These are phyloP conservation scores for Xylaria polymorpha DNA, from an alignment of 2,329 filamentous ascomycete genomes.

Conservation along the genomic window DNA sequence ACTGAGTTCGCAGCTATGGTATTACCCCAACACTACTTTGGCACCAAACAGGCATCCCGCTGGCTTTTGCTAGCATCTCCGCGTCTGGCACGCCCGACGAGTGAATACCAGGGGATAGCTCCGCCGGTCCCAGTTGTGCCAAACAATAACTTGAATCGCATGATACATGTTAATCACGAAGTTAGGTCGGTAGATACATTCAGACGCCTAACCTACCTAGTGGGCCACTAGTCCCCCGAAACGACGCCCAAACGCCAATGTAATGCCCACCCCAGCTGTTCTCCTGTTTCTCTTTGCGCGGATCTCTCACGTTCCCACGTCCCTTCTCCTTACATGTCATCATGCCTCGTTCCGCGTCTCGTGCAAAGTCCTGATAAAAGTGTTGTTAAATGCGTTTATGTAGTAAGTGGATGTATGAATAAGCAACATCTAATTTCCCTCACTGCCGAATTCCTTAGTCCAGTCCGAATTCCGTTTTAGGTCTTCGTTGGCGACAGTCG, in stretches of 20 bases:
- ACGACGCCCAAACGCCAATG: constrained; percentile 45
- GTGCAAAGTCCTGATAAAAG: neutral
- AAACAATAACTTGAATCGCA: constrained; percentile 14
- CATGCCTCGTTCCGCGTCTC: constrained; percentile 10
- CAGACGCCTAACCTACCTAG: constrained; percentile 15
- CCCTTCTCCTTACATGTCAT: constrained; percentile 6
- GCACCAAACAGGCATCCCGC: neutral
- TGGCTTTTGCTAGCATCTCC: neutral
- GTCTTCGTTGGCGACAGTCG: constrained; percentile 90
- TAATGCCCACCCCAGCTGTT: constrained; percentile 40
- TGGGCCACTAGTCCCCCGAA: constrained; percentile 2
- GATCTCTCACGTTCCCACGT: neutral
- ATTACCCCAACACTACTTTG: neutral
- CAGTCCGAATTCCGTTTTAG: constrained; percentile 87
- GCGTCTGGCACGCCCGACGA: neutral
- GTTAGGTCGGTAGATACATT: constrained; percentile 9
- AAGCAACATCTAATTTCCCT: constrained; percentile 66
- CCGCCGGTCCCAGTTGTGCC: neutral
- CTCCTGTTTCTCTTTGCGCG: neutral
- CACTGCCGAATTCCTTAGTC: constrained; percentile 96
- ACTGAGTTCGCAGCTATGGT: neutral
- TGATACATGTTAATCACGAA: constrained; percentile 14
- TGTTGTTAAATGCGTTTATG: constrained; percentile 11
- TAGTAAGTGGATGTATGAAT: neutral
- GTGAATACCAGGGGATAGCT: neutral